Evolutionary conservation across 257 asterid genomes (phyloP).

Genomic region (Euphrasia confusa): DNA sequence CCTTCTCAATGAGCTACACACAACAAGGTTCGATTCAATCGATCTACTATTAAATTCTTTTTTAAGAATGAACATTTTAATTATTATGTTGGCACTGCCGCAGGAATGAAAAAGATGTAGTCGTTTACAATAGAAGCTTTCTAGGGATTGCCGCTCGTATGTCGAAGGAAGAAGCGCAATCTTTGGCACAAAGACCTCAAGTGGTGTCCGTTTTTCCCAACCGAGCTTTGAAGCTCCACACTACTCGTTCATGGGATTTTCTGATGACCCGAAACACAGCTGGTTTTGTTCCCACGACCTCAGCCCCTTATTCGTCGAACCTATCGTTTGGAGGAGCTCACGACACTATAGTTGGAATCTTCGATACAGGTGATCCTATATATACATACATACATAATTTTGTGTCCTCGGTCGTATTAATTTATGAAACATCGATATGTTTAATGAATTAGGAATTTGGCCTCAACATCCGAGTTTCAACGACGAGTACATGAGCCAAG

Average conservation of each 20-base stretch:
- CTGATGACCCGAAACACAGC: slow-evolving; percentile 42
- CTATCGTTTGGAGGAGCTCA: slow-evolving; percentile 23
- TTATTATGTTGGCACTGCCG: not conserved
- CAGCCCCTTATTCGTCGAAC: slow-evolving; percentile 22
- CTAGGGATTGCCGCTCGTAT: slow-evolving; percentile 70
- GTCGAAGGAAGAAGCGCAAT: slow-evolving; percentile 53
- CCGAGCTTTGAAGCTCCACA: slow-evolving; percentile 66
- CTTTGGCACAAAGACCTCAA: slow-evolving; percentile 50
- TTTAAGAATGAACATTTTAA: too few species aligned
- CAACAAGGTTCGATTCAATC: not conserved
- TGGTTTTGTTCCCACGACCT: slow-evolving; percentile 8
- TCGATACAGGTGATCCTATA: slow-evolving; percentile 60
- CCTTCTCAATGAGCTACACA: not conserved
- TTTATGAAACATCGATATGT: too few species aligned
- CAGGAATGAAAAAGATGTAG: slow-evolving; percentile 45
- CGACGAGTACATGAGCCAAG: slow-evolving; percentile 32
- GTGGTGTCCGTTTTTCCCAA: slow-evolving; percentile 82
- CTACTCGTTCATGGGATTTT: slow-evolving; percentile 94
- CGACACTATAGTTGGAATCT: slow-evolving; percentile 70
- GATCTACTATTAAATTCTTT: too few species aligned
- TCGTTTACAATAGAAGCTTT: slow-evolving; percentile 55
- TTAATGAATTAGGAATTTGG: slow-evolving; percentile 90
- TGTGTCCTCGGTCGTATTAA: not conserved
- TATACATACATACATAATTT: not conserved
- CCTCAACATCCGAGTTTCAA: slow-evolving; percentile 75